Evolutionary conservation across 306 rosid species (phyloP).

Genomic region (Cicer pinnatifidum): DNA sequence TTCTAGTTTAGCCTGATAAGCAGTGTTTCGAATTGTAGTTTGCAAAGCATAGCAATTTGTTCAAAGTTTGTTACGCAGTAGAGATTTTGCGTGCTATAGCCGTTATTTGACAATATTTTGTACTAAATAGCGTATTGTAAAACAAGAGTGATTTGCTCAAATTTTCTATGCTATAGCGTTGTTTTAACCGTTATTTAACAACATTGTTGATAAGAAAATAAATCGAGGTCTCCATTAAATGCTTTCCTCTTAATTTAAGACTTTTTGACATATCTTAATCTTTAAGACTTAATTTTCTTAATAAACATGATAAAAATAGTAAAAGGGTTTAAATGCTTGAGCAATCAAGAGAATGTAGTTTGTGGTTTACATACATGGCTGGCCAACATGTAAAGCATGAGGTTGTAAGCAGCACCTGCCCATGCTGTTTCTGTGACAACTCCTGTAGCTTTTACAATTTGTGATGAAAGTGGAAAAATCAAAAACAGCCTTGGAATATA

Average conservation of each 20-base stretch:
- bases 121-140: too few species aligned
- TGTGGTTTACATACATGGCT: conserved; percentile 79
- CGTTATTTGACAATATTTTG: too few species aligned
- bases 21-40: too few species aligned
- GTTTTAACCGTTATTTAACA: too few species aligned
- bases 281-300: background rate
- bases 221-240: too few species aligned
- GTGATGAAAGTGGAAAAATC: conserved; percentile 86
- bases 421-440: conserved; percentile 92
- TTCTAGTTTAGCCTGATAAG: conserved; percentile 1
- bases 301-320: conserved; percentile 6
- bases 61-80: too few species aligned
- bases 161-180: too few species aligned
- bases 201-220: too few species aligned
- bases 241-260: conserved; percentile 5
- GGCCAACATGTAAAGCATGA: conserved; percentile 92
- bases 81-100: too few species aligned
- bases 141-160: too few species aligned
- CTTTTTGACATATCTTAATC: background rate
- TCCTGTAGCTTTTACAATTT: conserved; percentile 84
- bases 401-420: conserved; percentile 98
- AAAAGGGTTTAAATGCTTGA: background rate
- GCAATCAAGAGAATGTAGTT: conserved; percentile 30
- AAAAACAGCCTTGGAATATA: conserved; percentile 80
- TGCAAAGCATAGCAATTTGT: too few species aligned